phyloP scores from a whole-genome alignment of 805 yeast genomes.

The Yueomyces sinensis region DNA sequence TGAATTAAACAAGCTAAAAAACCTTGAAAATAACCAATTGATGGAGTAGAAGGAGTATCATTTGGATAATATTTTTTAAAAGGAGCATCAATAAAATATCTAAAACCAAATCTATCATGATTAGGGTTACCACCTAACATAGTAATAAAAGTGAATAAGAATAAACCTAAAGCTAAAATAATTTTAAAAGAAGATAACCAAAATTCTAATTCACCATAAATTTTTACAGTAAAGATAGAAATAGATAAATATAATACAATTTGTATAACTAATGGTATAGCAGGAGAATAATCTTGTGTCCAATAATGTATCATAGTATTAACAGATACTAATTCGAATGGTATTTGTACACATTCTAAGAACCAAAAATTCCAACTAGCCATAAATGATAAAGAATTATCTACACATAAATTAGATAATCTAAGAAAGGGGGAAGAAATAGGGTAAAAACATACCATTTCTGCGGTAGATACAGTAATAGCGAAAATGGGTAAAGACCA shows the following conservation, averaged over 20 bases:
- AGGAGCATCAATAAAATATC: slow-evolving; percentile 40
- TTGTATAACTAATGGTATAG: slow-evolving; percentile 52
- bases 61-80: slow-evolving; percentile 41
- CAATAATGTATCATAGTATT: slow-evolving; percentile 68
- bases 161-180: slow-evolving; percentile 57
- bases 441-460: slow-evolving; percentile 65
- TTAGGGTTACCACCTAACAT: slow-evolving; percentile 83
- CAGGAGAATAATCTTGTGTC: slow-evolving; percentile 65
- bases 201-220: slow-evolving; percentile 75
- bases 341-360: slow-evolving; percentile 61
- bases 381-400: slow-evolving; percentile 58
- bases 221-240: slow-evolving; percentile 57
- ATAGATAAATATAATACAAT: slow-evolving; percentile 47
- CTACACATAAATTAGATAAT: slow-evolving; percentile 62
- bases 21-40: slow-evolving; percentile 53
- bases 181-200: slow-evolving; percentile 66
- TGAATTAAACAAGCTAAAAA: slow-evolving; percentile 53
- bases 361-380: slow-evolving; percentile 74
- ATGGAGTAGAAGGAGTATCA: slow-evolving; percentile 24
- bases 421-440: slow-evolving; percentile 65
- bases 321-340: slow-evolving; percentile 72
- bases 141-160: slow-evolving; percentile 60
- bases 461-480: slow-evolving; percentile 61
- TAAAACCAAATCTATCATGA: slow-evolving; percentile 46
- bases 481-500: slow-evolving; percentile 60